Percentiles rank a stretch among this genome's conserved stretches.
Conservation (phyloP, 768 basidiomycete species). For the Sarcodon sp. region DNA sequence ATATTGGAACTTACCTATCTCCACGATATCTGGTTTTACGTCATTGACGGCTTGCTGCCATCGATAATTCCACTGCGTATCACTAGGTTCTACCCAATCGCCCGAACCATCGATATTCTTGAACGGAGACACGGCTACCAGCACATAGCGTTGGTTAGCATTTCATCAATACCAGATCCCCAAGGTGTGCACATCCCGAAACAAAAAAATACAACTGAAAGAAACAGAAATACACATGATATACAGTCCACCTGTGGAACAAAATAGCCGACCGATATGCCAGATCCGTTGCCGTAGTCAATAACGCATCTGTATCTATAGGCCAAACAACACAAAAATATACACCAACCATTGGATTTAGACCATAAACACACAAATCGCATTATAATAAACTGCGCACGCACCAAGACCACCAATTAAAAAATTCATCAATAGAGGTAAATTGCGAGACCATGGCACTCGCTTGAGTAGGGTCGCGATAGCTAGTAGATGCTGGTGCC, state of each 20-base stretch:
- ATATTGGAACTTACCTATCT: slow-evolving; percentile 4
- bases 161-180: neutral
- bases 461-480: slow-evolving; percentile 11
- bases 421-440: slow-evolving; percentile 16
- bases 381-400: slow-evolving; percentile 3
- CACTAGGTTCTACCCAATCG: slow-evolving; percentile 4
- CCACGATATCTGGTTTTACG: slow-evolving; percentile 3
- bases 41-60: neutral
- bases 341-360: slow-evolving; percentile 1
- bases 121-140: slow-evolving; percentile 4
- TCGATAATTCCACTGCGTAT: neutral
- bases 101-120: slow-evolving; percentile 1
- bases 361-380: slow-evolving; percentile 3
- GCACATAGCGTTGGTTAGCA: neutral
- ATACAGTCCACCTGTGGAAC: slow-evolving; percentile 12
- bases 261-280: slow-evolving; percentile 13
- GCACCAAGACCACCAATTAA: slow-evolving; percentile 23
- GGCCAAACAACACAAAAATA: neutral
- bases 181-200: neutral
- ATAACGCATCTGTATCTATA: neutral
- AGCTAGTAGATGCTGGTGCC: slow-evolving; percentile 18
- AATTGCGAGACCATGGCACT: slow-evolving; percentile 11
- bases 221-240: slow-evolving; percentile 13
- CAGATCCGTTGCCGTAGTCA: slow-evolving; percentile 15
- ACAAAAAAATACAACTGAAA: neutral